Evolutionary conservation across 2,329 filamentous ascomycete species (phyloP).

Genomic region (Curvularia sp.): DNA sequence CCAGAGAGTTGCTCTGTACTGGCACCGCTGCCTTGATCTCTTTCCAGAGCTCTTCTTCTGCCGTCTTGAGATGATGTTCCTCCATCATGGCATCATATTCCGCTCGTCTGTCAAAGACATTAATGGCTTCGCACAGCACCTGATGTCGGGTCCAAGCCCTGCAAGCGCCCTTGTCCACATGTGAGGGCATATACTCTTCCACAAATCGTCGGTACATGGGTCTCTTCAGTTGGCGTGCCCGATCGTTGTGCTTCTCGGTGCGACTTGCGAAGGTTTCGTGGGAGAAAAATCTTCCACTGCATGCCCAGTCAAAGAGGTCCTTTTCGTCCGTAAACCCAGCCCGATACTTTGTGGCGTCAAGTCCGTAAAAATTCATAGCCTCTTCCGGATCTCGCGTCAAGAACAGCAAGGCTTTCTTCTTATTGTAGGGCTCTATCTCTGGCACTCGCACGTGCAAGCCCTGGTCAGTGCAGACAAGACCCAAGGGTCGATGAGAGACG

Average conservation of each 20-base stretch:
- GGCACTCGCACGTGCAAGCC: constrained; percentile 71
- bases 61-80: constrained; percentile 49
- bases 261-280: constrained; percentile 47
- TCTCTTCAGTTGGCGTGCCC: constrained; percentile 62
- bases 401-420: constrained; percentile 64
- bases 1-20: constrained; percentile 32
- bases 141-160: constrained; percentile 49
- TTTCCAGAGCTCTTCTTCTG: constrained; percentile 53
- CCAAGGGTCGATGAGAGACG: constrained; percentile 67
- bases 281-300: constrained; percentile 66
- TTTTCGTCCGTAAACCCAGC: constrained; percentile 62
- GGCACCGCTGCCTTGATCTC: constrained; percentile 53
- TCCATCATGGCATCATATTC: constrained; percentile 57
- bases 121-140: constrained; percentile 63
- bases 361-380: constrained; percentile 69
- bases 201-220: constrained; percentile 68
- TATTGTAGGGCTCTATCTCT: constrained; percentile 69
- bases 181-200: constrained; percentile 67
- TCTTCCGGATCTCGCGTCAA: constrained; percentile 65
- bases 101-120: constrained; percentile 55
- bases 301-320: constrained; percentile 69
- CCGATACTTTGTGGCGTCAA: constrained; percentile 61
- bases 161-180: constrained; percentile 50
- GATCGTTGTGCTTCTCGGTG: constrained; percentile 60
- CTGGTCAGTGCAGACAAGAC: constrained; percentile 69